These are phyloP conservation scores for Aspergillus coremiiformis DNA, from an alignment of 495 filamentous ascomycete genomes.

Conservation along the genomic window DNA sequence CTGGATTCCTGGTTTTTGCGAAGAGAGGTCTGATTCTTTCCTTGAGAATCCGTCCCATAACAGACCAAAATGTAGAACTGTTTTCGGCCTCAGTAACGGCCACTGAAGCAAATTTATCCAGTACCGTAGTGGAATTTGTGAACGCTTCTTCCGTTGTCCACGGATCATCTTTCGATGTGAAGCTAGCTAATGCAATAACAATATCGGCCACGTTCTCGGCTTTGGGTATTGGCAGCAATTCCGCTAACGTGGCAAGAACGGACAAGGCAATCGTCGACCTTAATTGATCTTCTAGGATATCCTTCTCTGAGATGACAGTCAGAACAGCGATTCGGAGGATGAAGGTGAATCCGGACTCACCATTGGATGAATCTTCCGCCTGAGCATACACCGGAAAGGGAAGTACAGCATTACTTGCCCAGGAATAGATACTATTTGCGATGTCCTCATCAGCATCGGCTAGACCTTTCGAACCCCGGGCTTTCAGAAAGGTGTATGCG, in stretches of 20 bases:
- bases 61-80: constrained; percentile 28
- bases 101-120: constrained; percentile 26
- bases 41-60: constrained; percentile 50
- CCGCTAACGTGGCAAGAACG: constrained; percentile 21
- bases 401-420: constrained; percentile 28
- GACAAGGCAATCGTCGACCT: constrained; percentile 24
- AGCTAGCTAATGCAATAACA: constrained; percentile 36
- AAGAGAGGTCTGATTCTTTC: constrained; percentile 60
- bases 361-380: constrained; percentile 18
- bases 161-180: constrained; percentile 42
- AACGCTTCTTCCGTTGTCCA: constrained; percentile 44
- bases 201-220: constrained; percentile 17
- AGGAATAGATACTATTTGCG: constrained; percentile 26
- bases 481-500: constrained; percentile 20
- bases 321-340: not conserved
- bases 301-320: constrained; percentile 8
- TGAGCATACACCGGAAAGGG: constrained; percentile 30
- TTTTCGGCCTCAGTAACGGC: not conserved
- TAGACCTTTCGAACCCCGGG: constrained; percentile 12
- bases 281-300: constrained; percentile 17
- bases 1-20: constrained; percentile 52
- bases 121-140: constrained; percentile 29
- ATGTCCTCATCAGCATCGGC: constrained; percentile 20
- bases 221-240: constrained; percentile 14
- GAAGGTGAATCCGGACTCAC: constrained; percentile 14